A percentile compares a stretch with the other conserved stretches of the same genome.
Evolutionary conservation across 2,329 filamentous ascomycete species (phyloP).

Genomic region (Botrytis medusae): DNA sequence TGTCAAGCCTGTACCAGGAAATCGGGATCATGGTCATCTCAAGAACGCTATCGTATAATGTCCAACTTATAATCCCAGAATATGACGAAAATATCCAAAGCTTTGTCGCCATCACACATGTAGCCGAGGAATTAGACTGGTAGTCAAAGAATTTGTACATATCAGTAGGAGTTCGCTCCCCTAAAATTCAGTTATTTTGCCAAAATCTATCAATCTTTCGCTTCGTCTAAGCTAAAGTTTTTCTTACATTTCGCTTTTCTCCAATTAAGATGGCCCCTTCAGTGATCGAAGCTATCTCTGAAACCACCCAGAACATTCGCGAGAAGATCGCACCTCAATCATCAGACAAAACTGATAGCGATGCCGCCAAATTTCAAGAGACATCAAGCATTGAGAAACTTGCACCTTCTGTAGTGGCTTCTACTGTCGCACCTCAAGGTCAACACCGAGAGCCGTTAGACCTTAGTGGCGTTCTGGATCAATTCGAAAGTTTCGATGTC

Average conservation of each 20-base stretch:
- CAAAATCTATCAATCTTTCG: neutral
- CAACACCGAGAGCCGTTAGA: conserved; percentile 36
- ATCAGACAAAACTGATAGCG: conserved; percentile 16
- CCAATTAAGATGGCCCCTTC: conserved; percentile 33
- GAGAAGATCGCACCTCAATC: conserved; percentile 31
- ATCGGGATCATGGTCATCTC: neutral
- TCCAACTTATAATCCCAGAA: neutral
- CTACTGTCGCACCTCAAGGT: conserved; percentile 10
- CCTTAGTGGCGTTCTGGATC: conserved; percentile 34
- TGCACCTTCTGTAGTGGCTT: conserved; percentile 30
- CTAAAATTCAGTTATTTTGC: neutral
- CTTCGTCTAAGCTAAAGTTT: neutral
- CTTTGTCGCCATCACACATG: neutral
- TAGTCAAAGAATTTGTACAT: neutral
- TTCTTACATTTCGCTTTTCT: too few species aligned
- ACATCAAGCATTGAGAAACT: conserved; percentile 11
- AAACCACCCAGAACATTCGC: conserved; percentile 32
- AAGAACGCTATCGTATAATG: neutral
- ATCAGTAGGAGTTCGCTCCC: neutral
- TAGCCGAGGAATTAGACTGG: neutral
- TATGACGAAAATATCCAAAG: neutral
- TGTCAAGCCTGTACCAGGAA: neutral
- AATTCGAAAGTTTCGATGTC: conserved; percentile 41
- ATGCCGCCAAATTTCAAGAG: neutral
- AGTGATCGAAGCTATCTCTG: conserved; percentile 30